A percentile compares a stretch with the other conserved stretches of the same genome.
Conservation (phyloP, 2,329 filamentous ascomycete genomes). For the Talaromyces verruculosus region DNA sequence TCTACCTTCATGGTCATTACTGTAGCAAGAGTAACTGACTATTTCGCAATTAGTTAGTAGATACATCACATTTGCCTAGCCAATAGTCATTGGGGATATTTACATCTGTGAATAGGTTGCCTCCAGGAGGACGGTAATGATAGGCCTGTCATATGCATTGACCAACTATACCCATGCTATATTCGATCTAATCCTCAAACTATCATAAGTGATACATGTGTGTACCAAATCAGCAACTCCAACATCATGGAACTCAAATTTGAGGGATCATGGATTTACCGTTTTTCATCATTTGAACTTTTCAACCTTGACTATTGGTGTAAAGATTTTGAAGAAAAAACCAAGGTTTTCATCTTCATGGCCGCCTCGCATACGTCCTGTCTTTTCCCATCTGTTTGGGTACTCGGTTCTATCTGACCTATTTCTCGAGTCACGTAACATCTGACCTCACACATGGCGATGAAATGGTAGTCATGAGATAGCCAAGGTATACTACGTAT, state of each 20-base stretch:
- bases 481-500: background rate
- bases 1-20: background rate
- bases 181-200: background rate
- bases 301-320: too few relatives aligned
- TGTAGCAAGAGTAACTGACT: background rate
- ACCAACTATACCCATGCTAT: background rate
- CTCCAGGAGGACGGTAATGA: background rate
- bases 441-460: background rate
- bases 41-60: background rate
- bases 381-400: background rate
- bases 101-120: background rate
- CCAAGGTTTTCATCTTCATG: background rate
- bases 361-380: background rate
- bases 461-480: background rate
- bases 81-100: background rate
- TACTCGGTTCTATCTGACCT: background rate
- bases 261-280: background rate
- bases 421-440: background rate
- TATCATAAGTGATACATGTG: conserved; percentile 1
- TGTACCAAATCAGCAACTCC: background rate
- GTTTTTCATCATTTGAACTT: background rate
- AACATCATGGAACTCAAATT: background rate
- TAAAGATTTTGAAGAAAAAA: background rate
- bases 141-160: background rate
- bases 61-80: background rate